phyloP scores from a whole-genome alignment of 1,284 basidiomycete species.

The Coniferiporia weirii region DNA sequence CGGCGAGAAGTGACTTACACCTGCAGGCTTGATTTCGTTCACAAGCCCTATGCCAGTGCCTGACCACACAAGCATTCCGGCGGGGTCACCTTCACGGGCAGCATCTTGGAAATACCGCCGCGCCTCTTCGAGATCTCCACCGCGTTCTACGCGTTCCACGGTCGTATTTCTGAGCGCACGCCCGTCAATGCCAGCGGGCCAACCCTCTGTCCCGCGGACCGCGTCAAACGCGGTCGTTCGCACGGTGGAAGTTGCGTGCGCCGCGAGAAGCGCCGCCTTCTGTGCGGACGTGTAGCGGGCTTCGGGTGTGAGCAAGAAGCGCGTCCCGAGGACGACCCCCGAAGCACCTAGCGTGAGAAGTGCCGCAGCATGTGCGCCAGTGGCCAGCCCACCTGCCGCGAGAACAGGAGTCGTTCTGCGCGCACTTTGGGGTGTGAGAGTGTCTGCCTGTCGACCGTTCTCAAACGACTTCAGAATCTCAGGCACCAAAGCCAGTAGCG shows the following conservation, averaged over 20 bases:
- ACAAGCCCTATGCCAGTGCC: slow-evolving; percentile 63
- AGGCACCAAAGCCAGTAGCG: slow-evolving; percentile 56
- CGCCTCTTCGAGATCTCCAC: slow-evolving; percentile 40
- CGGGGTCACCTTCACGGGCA: slow-evolving; percentile 37
- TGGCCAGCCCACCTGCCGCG: slow-evolving; percentile 51
- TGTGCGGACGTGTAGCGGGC: slow-evolving; percentile 53
- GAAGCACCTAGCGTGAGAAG: slow-evolving; percentile 59
- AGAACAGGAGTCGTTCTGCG: slow-evolving; percentile 37
- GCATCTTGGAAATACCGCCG: slow-evolving; percentile 42
- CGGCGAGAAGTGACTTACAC: slow-evolving; percentile 35
- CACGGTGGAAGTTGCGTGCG: slow-evolving; percentile 43
- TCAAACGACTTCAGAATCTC: slow-evolving; percentile 36
- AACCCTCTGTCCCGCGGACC: slow-evolving; percentile 52
- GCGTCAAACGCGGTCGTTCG: slow-evolving; percentile 65
- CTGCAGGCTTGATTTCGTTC: slow-evolving; percentile 47
- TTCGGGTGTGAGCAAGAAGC: slow-evolving; percentile 65
- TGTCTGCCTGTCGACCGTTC: not conserved
- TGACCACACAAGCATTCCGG: slow-evolving; percentile 61
- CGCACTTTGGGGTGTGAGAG: not conserved
- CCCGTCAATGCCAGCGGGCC: slow-evolving; percentile 67
- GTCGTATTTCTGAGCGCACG: slow-evolving; percentile 53
- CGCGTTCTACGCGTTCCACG: slow-evolving; percentile 52
- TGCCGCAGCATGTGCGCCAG: slow-evolving; percentile 58
- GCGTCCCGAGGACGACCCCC: slow-evolving; percentile 65
- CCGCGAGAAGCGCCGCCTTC: slow-evolving; percentile 49